phyloP scores from a whole-genome alignment of 192 early-diverging fungal species.

The Gorgonomyces haynaldii region DNA sequence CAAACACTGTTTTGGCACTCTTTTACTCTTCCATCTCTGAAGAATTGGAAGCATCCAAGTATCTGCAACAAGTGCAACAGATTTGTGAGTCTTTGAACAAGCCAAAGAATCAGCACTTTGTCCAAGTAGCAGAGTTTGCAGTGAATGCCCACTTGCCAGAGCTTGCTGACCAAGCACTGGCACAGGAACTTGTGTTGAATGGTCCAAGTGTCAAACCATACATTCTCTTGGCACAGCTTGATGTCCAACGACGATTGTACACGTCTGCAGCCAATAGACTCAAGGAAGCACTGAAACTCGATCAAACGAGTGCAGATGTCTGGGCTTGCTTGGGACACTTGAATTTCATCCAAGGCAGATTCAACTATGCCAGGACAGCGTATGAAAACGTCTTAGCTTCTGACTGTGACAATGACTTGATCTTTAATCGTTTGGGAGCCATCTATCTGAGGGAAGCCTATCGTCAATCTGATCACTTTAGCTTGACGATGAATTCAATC shows the following conservation, averaged over 20 bases:
- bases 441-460: conserved; percentile 23
- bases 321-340: conserved; percentile 40
- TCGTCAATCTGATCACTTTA: neutral
- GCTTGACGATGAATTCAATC: neutral
- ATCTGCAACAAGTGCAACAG: conserved; percentile 13
- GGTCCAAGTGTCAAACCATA: conserved; percentile 28
- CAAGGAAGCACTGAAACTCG: conserved; percentile 32
- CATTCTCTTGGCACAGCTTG: conserved; percentile 35
- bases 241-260: conserved; percentile 31
- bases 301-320: conserved; percentile 38
- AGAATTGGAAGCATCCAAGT: conserved; percentile 37
- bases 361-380: conserved; percentile 26
- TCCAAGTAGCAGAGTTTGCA: conserved; percentile 40
- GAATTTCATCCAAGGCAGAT: conserved; percentile 35
- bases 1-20: conserved; percentile 29
- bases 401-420: conserved; percentile 25
- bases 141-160: conserved; percentile 34
- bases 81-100: neutral
- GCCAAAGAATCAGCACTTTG: conserved; percentile 9
- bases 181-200: conserved; percentile 34
- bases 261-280: conserved; percentile 26
- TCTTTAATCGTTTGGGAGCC: conserved; percentile 39
- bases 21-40: conserved; percentile 15
- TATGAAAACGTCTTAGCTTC: conserved; percentile 46
- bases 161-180: conserved; percentile 39